A percentile compares a stretch with the other conserved stretches of the same genome.
Evolutionary conservation across 345 rosid species (phyloP).

Genomic region (Populus deltoides): DNA sequence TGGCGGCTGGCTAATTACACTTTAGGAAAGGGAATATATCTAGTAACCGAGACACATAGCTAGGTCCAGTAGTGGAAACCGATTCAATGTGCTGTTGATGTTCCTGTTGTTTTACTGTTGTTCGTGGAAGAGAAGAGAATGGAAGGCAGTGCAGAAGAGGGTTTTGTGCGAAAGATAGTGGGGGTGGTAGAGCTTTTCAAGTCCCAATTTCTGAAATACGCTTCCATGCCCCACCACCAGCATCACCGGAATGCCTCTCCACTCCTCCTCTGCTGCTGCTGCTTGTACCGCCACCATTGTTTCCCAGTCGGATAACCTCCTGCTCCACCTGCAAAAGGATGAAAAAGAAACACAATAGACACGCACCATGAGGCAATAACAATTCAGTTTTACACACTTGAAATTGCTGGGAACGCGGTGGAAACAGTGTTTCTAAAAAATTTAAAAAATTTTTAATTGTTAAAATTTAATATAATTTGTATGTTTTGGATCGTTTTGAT

Average conservation of each 20-base stretch:
- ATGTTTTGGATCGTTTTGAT: too few species aligned
- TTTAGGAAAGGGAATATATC: too few species aligned
- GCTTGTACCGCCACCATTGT: constrained; percentile 23
- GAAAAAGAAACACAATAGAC: neutral
- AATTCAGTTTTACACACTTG: neutral
- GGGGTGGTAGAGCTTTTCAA: constrained; percentile 17
- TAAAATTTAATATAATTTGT: too few species aligned
- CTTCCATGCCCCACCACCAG: constrained; percentile 58
- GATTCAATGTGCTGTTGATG: neutral
- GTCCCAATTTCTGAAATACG: constrained; percentile 77
- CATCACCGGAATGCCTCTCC: constrained; percentile 32
- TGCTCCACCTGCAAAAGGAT: constrained; percentile 28
- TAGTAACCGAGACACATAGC: too few species aligned
- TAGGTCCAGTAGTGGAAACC: too few species aligned
- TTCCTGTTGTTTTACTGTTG: neutral
- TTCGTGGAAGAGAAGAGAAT: neutral
- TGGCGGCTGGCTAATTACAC: too few species aligned
- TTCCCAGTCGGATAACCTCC: constrained; percentile 25
- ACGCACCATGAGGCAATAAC: constrained; percentile 1
- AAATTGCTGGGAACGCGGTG: too few species aligned
- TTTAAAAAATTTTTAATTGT: too few species aligned
- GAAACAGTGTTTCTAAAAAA: too few species aligned
- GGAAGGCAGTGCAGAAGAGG: neutral
- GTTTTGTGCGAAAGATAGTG: neutral
- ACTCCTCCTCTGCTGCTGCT: constrained; percentile 23